These are phyloP conservation scores for Scleromitrula shiraiana DNA, from an alignment of 2,329 filamentous ascomycete genomes.

Conservation along the genomic window DNA sequence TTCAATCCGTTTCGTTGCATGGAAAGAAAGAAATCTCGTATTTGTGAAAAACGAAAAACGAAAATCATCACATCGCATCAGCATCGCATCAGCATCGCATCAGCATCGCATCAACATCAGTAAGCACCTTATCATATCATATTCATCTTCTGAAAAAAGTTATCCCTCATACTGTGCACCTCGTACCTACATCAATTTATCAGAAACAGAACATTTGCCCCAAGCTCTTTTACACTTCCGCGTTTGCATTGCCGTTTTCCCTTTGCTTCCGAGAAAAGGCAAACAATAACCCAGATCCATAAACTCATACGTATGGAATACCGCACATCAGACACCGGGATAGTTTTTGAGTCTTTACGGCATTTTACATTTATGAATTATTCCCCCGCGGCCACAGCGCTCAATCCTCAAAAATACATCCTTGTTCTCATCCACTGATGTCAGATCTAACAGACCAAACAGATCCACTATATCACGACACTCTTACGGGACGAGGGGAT, in stretches of 20 bases:
- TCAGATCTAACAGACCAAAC: background rate
- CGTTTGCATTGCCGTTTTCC: background rate
- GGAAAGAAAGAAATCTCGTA: too few species aligned
- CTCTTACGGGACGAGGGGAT: too few species aligned
- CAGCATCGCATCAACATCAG: too few species aligned
- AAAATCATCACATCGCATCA: too few species aligned
- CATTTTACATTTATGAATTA: background rate
- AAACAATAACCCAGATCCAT: too few species aligned
- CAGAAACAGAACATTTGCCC: background rate
- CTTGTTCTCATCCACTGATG: too few species aligned
- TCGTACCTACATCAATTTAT: background rate
- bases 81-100: too few species aligned
- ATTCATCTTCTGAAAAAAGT: background rate
- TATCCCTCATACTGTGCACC: background rate
- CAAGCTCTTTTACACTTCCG: background rate
- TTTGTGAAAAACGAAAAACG: too few species aligned
- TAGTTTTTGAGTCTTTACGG: background rate
- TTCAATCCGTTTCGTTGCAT: too few species aligned
- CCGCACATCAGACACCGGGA: too few species aligned
- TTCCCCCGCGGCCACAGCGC: slow-evolving; percentile 9
- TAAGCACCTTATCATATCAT: background rate
- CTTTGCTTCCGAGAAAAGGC: background rate
- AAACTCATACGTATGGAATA: too few species aligned
- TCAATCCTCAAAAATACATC: slow-evolving; percentile 9
- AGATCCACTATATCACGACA: background rate